These are phyloP conservation scores for Auricularia heimuer DNA, from an alignment of 768 basidiomycete species.

Conservation along the genomic window DNA sequence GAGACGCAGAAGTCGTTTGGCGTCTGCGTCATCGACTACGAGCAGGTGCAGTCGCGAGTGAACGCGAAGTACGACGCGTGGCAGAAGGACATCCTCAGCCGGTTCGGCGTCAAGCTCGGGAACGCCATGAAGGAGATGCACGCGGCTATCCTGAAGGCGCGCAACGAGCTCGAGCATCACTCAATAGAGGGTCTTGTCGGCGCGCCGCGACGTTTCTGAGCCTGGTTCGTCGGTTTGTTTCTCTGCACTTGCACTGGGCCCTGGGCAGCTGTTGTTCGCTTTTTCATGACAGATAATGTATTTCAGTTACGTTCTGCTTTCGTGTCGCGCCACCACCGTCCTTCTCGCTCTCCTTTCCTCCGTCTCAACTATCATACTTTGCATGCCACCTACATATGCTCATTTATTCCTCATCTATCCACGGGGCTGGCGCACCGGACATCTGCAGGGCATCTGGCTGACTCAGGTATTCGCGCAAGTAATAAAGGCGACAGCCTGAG, in stretches of 20 bases:
- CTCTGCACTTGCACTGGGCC: neutral
- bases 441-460: neutral
- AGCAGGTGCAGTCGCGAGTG: conserved; percentile 93
- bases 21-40: conserved; percentile 91
- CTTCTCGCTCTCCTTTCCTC: neutral
- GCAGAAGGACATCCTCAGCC: conserved; percentile 88
- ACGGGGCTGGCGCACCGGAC: neutral
- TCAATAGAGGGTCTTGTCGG: conserved; percentile 82
- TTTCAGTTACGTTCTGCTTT: neutral
- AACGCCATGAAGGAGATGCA: conserved; percentile 98
- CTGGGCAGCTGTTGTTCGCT: neutral
- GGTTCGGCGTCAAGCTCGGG: conserved; percentile 89
- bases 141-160: conserved; percentile 80
- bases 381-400: neutral
- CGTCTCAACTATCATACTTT: neutral
- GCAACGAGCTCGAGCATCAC: conserved; percentile 93
- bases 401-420: neutral
- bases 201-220: conserved; percentile 44
- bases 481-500: neutral
- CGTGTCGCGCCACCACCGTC: neutral
- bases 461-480: neutral
- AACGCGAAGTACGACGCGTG: conserved; percentile 98
- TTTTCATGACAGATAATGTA: neutral
- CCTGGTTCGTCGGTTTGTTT: neutral
- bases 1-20: conserved; percentile 90